phyloP scores from a whole-genome alignment of 1,284 basidiomycete species.

The Leccinum pachyderme region DNA sequence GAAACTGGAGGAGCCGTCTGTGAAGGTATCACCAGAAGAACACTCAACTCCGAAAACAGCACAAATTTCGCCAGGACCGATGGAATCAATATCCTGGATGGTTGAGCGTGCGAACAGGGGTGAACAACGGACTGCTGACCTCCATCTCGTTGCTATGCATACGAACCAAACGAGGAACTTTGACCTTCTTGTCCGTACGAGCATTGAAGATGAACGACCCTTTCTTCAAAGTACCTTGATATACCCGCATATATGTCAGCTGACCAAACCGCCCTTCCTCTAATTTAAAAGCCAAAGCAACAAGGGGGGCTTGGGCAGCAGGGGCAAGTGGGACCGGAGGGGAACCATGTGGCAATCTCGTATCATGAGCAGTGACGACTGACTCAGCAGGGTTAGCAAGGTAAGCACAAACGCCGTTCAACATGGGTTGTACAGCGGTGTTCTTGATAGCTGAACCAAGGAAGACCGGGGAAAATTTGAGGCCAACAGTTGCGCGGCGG shows the following conservation, averaged over 20 bases:
- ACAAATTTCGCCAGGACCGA: constrained; percentile 99
- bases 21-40: constrained; percentile 98
- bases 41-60: constrained; percentile 99
- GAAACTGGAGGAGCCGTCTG: constrained; percentile 82
- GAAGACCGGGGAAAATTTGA: constrained; percentile 97
- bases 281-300: constrained; percentile 97
- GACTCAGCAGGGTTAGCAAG: constrained; percentile 89
- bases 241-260: constrained; percentile 98
- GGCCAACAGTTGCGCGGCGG: constrained; percentile 82
- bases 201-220: constrained; percentile 89
- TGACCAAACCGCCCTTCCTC: constrained; percentile 98
- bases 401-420: constrained; percentile 96
- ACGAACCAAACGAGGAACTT: constrained; percentile 94
- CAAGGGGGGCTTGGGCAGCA: constrained; percentile 82
- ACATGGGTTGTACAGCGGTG: constrained; percentile 90
- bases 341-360: constrained; percentile 61
- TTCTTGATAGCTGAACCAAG: constrained; percentile 98
- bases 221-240: constrained; percentile 91
- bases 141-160: constrained; percentile 99
- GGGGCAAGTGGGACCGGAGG: constrained; percentile 77
- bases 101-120: background rate
- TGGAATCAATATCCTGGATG: constrained; percentile 81
- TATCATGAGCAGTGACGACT: constrained; percentile 82
- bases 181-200: constrained; percentile 95
- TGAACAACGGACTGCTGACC: constrained; percentile 38